These are phyloP conservation scores for Hippophae tibetana DNA, from an alignment of 306 rosid genomes.

Conservation along the genomic window DNA sequence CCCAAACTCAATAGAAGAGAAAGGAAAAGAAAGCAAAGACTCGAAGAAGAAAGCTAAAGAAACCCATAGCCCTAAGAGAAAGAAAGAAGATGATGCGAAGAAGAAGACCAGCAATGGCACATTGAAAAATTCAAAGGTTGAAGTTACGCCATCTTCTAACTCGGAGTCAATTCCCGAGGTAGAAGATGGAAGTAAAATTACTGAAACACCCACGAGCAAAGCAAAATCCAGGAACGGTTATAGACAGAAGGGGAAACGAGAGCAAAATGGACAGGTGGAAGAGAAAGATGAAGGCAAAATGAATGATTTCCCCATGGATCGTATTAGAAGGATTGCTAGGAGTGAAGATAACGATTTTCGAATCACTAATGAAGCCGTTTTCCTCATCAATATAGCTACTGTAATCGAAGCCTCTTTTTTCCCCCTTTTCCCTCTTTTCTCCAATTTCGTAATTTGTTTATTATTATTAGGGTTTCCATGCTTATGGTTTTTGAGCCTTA, in stretches of 20 bases:
- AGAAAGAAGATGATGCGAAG: constrained; percentile 11
- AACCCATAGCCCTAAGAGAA: constrained; percentile 10
- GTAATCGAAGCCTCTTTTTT: constrained; percentile 15
- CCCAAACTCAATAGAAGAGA: constrained; percentile 30
- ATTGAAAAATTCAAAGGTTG: constrained; percentile 5
- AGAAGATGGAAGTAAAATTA: constrained; percentile 14
- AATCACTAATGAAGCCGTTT: constrained; percentile 56
- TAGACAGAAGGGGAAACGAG: constrained; percentile 17
- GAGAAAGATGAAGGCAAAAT: constrained; percentile 34
- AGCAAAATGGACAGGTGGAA: constrained; percentile 19
- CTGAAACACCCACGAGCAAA: constrained; percentile 18
- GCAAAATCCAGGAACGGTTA: constrained; percentile 17
- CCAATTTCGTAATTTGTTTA: background rate
- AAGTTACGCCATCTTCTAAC: constrained; percentile 19
- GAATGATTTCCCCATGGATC: constrained; percentile 61
- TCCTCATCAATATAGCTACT: constrained; percentile 63
- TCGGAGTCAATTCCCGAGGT: constrained; percentile 20
- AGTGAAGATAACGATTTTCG: constrained; percentile 48
- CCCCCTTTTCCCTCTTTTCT: background rate
- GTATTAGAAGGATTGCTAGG: constrained; percentile 51
- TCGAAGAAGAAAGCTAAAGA: constrained; percentile 4
- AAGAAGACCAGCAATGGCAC: constrained; percentile 33
- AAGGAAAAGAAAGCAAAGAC: constrained; percentile 10
- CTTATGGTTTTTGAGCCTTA: background rate
- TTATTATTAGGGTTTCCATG: background rate